phyloP scores from a whole-genome alignment of 2,329 filamentous ascomycete genomes.

The Penicillium sp. region DNA sequence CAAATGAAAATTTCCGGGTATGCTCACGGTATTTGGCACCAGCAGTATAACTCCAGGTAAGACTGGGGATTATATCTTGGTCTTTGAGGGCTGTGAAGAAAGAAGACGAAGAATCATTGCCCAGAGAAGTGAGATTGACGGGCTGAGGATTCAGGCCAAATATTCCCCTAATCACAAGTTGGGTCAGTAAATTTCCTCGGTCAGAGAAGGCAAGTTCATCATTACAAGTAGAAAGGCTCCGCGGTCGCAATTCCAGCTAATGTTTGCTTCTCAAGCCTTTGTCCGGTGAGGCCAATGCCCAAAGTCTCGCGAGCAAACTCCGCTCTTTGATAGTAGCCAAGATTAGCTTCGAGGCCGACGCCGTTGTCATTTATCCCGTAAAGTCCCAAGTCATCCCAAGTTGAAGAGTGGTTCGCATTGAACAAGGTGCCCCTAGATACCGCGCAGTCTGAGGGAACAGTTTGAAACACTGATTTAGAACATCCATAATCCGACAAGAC shows the following conservation, averaged over 20 bases:
- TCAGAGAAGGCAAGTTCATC: constrained; percentile 40
- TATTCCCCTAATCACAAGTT: constrained; percentile 41
- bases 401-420: constrained; percentile 12
- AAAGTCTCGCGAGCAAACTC: constrained; percentile 12
- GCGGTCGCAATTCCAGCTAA: constrained; percentile 23
- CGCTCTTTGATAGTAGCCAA: constrained; percentile 13
- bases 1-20: not conserved
- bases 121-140: constrained; percentile 48
- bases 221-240: constrained; percentile 46
- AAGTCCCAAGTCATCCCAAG: constrained; percentile 12
- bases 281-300: constrained; percentile 9
- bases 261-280: constrained; percentile 14
- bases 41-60: constrained; percentile 75
- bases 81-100: constrained; percentile 56
- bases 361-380: constrained; percentile 14
- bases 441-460: constrained; percentile 13
- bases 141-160: constrained; percentile 34
- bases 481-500: constrained; percentile 61
- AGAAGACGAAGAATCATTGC: constrained; percentile 47
- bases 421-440: constrained; percentile 15
- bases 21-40: constrained; percentile 70
- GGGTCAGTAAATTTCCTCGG: constrained; percentile 33
- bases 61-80: constrained; percentile 66
- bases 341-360: constrained; percentile 16
- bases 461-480: constrained; percentile 51